Conservation (phyloP, 2,329 filamentous ascomycete genomes). For the Leptographium radiaticola region DNA sequence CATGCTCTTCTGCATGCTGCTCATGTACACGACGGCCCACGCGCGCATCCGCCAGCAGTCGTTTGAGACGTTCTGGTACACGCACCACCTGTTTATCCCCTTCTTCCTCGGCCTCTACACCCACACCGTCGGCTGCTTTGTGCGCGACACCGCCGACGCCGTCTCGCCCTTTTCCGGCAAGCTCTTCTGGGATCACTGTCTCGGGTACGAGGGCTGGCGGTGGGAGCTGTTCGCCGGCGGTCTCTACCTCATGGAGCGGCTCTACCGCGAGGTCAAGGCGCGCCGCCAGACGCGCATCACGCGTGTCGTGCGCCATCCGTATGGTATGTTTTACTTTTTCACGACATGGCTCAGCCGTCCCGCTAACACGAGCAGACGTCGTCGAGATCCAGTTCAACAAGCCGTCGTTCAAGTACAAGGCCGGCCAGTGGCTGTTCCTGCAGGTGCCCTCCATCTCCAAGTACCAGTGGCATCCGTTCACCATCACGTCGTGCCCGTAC, state of each 20-base stretch:
- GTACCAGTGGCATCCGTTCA: conserved; percentile 97
- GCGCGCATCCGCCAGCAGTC: conserved; percentile 89
- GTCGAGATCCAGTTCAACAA: conserved; percentile 97
- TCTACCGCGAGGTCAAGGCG: conserved; percentile 82
- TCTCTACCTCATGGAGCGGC: conserved; percentile 73
- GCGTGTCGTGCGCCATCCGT: conserved; percentile 89
- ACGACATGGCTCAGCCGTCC: too few species aligned
- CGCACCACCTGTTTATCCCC: conserved; percentile 94
- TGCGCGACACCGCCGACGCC: conserved; percentile 61
- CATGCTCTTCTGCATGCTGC: conserved; percentile 97
- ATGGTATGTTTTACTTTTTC: conserved; percentile 43
- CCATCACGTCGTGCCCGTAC: conserved; percentile 94
- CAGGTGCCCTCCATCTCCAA: conserved; percentile 80
- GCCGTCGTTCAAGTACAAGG: conserved; percentile 94
- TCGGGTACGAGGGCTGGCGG: conserved; percentile 92
- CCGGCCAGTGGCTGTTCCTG: conserved; percentile 95
- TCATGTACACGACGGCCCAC: conserved; percentile 96
- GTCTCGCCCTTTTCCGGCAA: conserved; percentile 76
- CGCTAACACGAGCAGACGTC: conserved; percentile 45
- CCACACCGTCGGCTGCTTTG: conserved; percentile 91
- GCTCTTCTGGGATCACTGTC: conserved; percentile 79
- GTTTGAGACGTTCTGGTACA: conserved; percentile 99
- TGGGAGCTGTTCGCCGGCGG: conserved; percentile 86
- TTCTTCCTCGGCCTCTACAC: conserved; percentile 92
- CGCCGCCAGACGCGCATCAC: conserved; percentile 78